Evolutionary conservation across 768 basidiomycete genomes (phyloP).

Genomic region (Lactarius sp.): DNA sequence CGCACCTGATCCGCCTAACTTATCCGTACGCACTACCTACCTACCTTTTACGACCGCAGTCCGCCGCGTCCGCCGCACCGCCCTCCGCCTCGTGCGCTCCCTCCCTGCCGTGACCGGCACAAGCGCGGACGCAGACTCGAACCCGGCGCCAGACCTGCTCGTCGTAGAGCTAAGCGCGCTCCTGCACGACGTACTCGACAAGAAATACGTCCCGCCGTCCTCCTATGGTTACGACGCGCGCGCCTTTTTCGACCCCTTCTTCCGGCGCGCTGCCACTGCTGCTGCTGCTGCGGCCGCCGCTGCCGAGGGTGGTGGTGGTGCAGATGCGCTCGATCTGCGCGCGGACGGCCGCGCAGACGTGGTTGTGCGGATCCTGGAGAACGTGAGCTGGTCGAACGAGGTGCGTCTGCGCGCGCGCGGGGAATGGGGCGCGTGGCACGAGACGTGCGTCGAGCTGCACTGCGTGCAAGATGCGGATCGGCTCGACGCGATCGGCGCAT

Average conservation of each 20-base stretch:
- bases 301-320: too few relatives aligned
- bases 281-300: too few relatives aligned
- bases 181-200: background rate
- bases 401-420: slow-evolving; percentile 55
- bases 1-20: too few relatives aligned
- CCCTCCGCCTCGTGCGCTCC: slow-evolving; percentile 58
- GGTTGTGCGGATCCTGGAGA: slow-evolving; percentile 62
- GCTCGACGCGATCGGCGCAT: slow-evolving; percentile 49
- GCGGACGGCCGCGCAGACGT: slow-evolving; percentile 51
- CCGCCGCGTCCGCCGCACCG: slow-evolving; percentile 74
- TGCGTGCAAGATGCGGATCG: slow-evolving; percentile 57
- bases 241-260: background rate
- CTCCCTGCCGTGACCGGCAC: slow-evolving; percentile 26
- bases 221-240: background rate
- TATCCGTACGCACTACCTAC: background rate
- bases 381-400: slow-evolving; percentile 84
- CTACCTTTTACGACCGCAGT: slow-evolving; percentile 41
- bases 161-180: slow-evolving; percentile 32
- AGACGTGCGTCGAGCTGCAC: slow-evolving; percentile 67
- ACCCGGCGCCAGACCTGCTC: slow-evolving; percentile 55
- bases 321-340: too few relatives aligned
- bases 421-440: slow-evolving; percentile 61
- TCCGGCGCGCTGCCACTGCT: too few relatives aligned
- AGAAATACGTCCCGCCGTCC: background rate
- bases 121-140: background rate